These are phyloP conservation scores for Malassezia cuniculi DNA, from an alignment of 1,284 basidiomycete genomes.

Conservation along the genomic window DNA sequence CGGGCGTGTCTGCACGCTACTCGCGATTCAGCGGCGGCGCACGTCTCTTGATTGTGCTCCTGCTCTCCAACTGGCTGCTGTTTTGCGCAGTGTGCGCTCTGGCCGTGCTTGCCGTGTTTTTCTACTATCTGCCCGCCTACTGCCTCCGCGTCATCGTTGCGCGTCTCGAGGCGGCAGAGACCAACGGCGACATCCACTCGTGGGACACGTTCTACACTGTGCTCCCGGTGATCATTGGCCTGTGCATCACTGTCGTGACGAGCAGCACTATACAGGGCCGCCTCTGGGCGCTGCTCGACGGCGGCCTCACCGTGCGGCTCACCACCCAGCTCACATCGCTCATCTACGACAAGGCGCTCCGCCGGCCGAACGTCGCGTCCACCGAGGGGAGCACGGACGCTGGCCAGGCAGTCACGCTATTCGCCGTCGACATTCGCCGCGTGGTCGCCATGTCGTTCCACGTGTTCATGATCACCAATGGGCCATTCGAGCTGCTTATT, in stretches of 20 bases:
- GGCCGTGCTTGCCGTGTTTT: slow-evolving; percentile 3
- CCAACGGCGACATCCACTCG: background rate
- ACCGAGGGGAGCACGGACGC: background rate
- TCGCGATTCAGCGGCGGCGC: too few species aligned
- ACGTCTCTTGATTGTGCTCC: slow-evolving; percentile 2
- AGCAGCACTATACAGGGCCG: slow-evolving; percentile 13
- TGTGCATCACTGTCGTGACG: slow-evolving; percentile 6
- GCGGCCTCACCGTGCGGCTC: slow-evolving; percentile 5
- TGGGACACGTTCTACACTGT: background rate
- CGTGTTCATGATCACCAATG: slow-evolving; percentile 4
- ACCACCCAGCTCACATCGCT: slow-evolving; percentile 13
- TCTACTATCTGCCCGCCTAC: slow-evolving; percentile 12
- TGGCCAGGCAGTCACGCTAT: slow-evolving; percentile 11
- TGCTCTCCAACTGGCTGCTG: slow-evolving; percentile 2
- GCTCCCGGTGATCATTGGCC: slow-evolving; percentile 8
- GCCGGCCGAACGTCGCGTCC: background rate
- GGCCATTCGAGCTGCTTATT: slow-evolving; percentile 10
- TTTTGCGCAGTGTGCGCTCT: slow-evolving; percentile 1
- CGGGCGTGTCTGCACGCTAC: background rate
- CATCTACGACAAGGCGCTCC: slow-evolving; percentile 11
- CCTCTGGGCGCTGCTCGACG: slow-evolving; percentile 11
- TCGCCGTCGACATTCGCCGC: slow-evolving; percentile 12
- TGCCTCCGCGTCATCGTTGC: slow-evolving; percentile 9
- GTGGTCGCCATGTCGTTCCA: slow-evolving; percentile 8
- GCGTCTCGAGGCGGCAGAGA: slow-evolving; percentile 2